Conservation (phyloP, 2,329 filamentous ascomycete genomes). For the Erysiphe neolycopersici region DNA sequence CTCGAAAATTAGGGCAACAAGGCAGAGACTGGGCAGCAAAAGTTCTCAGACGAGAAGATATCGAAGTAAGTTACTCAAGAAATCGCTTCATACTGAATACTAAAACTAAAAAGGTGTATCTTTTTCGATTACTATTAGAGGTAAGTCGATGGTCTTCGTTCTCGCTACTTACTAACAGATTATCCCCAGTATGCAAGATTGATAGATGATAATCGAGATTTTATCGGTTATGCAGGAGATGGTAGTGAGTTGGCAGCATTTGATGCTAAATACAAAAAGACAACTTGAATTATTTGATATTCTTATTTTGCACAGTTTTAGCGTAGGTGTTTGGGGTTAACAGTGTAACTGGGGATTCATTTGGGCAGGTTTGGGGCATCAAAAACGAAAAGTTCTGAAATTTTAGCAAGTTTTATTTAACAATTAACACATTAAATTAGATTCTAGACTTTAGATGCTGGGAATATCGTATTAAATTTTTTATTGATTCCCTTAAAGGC, state of each 20-base stretch:
- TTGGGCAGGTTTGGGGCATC: too few relatives aligned
- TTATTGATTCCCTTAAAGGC: too few relatives aligned
- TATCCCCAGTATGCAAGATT: constrained; percentile 18
- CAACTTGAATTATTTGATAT: too few relatives aligned
- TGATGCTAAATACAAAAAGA: constrained; percentile 4
- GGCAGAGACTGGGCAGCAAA: constrained; percentile 46
- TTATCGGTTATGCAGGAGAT: constrained; percentile 13
- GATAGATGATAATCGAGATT: constrained; percentile 15
- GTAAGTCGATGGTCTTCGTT: background rate
- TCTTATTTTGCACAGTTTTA: too few relatives aligned
- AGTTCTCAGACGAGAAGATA: constrained; percentile 42
- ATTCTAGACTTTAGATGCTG: too few relatives aligned
- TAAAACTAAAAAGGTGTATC: constrained; percentile 19
- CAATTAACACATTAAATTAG: too few relatives aligned
- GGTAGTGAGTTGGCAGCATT: constrained; percentile 12
- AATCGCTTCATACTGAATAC: background rate
- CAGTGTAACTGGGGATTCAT: too few relatives aligned
- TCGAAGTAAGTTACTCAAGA: constrained; percentile 29
- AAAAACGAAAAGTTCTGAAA: too few relatives aligned
- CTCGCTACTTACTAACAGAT: background rate
- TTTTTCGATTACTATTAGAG: constrained; percentile 39
- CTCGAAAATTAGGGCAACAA: constrained; percentile 33
- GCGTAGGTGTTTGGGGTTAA: too few relatives aligned
- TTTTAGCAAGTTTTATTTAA: too few relatives aligned
- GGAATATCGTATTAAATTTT: too few relatives aligned